Evolutionary conservation across 768 basidiomycete species (phyloP).

Genomic region (Pisolithus albus): DNA sequence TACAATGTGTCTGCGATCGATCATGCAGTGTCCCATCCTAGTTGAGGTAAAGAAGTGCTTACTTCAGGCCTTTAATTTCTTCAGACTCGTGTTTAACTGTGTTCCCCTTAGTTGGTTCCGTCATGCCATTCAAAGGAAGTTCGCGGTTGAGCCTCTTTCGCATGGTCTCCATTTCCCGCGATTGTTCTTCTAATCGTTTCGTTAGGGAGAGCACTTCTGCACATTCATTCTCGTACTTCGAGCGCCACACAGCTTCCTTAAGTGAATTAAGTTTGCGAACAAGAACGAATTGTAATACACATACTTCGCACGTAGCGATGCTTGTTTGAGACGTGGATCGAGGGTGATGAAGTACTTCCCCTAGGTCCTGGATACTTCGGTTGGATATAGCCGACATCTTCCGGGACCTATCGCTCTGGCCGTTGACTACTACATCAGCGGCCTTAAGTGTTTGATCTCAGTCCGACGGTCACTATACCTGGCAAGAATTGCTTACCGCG

Average conservation of each 20-base stretch:
- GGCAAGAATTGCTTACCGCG: conserved; percentile 35
- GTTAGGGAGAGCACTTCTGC: conserved; percentile 27
- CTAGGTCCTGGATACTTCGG: conserved; percentile 51
- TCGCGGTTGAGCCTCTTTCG: conserved; percentile 61
- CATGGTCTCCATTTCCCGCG: conserved; percentile 47
- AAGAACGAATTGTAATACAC: neutral
- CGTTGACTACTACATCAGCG: conserved; percentile 44
- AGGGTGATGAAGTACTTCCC: conserved; percentile 39
- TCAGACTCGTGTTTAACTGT: conserved; percentile 48
- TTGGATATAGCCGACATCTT: conserved; percentile 43
- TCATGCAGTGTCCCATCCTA: neutral
- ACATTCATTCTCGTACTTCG: conserved; percentile 25
- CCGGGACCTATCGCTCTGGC: conserved; percentile 36
- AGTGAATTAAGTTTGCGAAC: neutral
- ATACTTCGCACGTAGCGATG: conserved; percentile 8
- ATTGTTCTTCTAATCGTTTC: conserved; percentile 31
- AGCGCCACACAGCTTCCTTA: conserved; percentile 24
- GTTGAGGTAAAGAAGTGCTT: neutral
- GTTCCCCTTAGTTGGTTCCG: conserved; percentile 22
- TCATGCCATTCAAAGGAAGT: conserved; percentile 36
- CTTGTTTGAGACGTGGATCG: conserved; percentile 20
- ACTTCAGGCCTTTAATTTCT: conserved; percentile 84
- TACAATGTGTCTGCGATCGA: conserved; percentile 62
- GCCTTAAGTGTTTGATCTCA: conserved; percentile 8
- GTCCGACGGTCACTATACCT: neutral